These are phyloP conservation scores for Strobilomyces confusus DNA, from an alignment of 768 basidiomycete genomes.

Conservation along the genomic window DNA sequence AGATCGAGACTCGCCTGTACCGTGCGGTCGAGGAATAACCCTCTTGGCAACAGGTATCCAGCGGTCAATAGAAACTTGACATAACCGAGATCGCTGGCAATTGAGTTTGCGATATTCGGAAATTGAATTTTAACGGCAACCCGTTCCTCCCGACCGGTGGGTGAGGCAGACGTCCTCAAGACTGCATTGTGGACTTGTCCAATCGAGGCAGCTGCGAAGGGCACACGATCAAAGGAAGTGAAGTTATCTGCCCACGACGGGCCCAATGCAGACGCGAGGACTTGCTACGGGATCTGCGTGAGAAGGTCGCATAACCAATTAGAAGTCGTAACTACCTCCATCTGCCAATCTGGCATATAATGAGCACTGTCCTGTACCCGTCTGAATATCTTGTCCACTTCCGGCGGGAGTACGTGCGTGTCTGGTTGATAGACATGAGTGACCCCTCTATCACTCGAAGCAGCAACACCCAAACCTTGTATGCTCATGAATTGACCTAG, in stretches of 20 bases:
- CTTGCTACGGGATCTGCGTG: slow-evolving; percentile 42
- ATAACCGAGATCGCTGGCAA: slow-evolving; percentile 84
- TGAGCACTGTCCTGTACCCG: slow-evolving; percentile 93
- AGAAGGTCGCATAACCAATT: not conserved
- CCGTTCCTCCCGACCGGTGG: slow-evolving; percentile 50
- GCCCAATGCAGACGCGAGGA: slow-evolving; percentile 72
- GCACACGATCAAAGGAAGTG: slow-evolving; percentile 71
- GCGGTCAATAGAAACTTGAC: slow-evolving; percentile 79
- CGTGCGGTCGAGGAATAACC: slow-evolving; percentile 86
- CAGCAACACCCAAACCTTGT: slow-evolving; percentile 52
- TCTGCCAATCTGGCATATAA: slow-evolving; percentile 99
- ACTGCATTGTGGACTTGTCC: slow-evolving; percentile 89
- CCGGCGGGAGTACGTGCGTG: slow-evolving; percentile 81
- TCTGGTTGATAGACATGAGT: slow-evolving; percentile 44
- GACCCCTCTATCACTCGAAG: not conserved
- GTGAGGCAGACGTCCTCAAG: slow-evolving; percentile 48
- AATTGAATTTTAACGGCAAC: slow-evolving; percentile 93
- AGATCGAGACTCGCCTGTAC: slow-evolving; percentile 47
- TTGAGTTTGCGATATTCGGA: slow-evolving; percentile 84
- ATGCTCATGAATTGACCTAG: slow-evolving; percentile 97
- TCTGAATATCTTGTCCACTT: slow-evolving; percentile 84
- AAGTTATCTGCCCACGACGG: slow-evolving; percentile 71
- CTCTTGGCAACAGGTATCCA: slow-evolving; percentile 77
- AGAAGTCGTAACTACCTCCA: slow-evolving; percentile 59
- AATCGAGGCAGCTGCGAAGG: slow-evolving; percentile 94